Base-by-base conservation (phyloP, 2,329 filamentous ascomycete species). In the Rasamsonia emersonii region DNA sequence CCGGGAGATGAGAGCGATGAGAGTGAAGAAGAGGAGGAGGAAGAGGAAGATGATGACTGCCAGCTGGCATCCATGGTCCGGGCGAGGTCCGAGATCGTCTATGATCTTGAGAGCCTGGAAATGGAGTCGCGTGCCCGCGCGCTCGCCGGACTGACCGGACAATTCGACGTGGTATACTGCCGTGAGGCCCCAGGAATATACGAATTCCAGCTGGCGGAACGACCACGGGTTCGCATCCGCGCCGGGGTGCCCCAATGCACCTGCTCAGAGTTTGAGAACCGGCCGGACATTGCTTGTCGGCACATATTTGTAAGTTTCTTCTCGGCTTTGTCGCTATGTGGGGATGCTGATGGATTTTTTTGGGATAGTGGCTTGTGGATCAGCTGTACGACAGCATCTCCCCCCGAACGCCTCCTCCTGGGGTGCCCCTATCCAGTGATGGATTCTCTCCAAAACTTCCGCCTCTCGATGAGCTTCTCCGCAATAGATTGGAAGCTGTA, bases 221-320 rank as follows among this genome's bases (percentile, higher is more conserved):
- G 47, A 25, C 53, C 52, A 4, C 50, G 41, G 8, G 51, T 63
- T 29, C 54, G 51, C 27, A 39, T 62, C 23, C 44, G 45, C 7
- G 21, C 47, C 4, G 45, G 48, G 16, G 36, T 47, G 9, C 46
- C 49, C 30, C 52, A 47, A 27, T 63, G 59, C 36, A 57, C 53
- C 20, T 63, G 59, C 28, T 40, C 39, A n/a, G 49, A 50, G 19
- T 63, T 57, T 32, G 36, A 42, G 18, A 39, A 43, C 28, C 46
- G 38, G 11, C 42, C 50, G 4, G 42, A 48, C 17, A 46, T 49
- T 29, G 58, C 59, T 9, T 63, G 59, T 33, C 56, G 58, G 28
- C 59, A 63, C 45, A 59, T 63, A 24, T 62, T 59, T 42, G 59
- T 62, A 39, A 54, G 59, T 52, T 3, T 28, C 16, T 18, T 4